These are phyloP conservation scores for Zymoseptoria tritici DNA, from an alignment of 2,329 filamentous ascomycete species.

Conservation along the genomic window DNA sequence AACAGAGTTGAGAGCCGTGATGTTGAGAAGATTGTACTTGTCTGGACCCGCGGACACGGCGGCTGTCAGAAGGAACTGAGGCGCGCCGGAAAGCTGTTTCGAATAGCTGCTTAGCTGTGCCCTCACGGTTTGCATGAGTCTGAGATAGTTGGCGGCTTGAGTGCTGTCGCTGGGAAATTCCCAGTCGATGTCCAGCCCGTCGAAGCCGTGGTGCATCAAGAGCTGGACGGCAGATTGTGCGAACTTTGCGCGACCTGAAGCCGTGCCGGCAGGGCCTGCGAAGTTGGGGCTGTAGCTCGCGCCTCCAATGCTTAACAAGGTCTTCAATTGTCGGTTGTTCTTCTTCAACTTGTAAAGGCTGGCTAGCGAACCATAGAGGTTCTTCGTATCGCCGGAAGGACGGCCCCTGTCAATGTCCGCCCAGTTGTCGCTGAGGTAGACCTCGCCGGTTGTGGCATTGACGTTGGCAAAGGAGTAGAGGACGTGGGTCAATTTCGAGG, in stretches of 20 bases:
- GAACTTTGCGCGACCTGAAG: conserved; percentile 55
- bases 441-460: conserved; percentile 67
- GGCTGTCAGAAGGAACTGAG: conserved; percentile 37
- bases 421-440: conserved; percentile 60
- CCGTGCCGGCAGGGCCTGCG: conserved; percentile 54
- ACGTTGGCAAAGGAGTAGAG: conserved; percentile 92
- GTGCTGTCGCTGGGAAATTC: conserved; percentile 36
- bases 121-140: conserved; percentile 24
- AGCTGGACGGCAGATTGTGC: conserved; percentile 64
- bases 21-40: conserved; percentile 36
- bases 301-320: conserved; percentile 75
- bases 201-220: conserved; percentile 66
- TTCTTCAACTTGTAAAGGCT: conserved; percentile 70
- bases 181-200: conserved; percentile 42
- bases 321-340: conserved; percentile 65
- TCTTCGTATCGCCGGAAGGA: conserved; percentile 52
- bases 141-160: conserved; percentile 34
- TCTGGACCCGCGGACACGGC: conserved; percentile 36
- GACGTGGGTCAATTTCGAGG: conserved; percentile 74
- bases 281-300: conserved; percentile 77
- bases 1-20: conserved; percentile 31
- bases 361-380: conserved; percentile 69
- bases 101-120: conserved; percentile 33
- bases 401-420: conserved; percentile 63
- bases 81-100: conserved; percentile 12